phyloP scores from a whole-genome alignment of 352 stramenopile genomes.

The Pythium apleroticum region DNA sequence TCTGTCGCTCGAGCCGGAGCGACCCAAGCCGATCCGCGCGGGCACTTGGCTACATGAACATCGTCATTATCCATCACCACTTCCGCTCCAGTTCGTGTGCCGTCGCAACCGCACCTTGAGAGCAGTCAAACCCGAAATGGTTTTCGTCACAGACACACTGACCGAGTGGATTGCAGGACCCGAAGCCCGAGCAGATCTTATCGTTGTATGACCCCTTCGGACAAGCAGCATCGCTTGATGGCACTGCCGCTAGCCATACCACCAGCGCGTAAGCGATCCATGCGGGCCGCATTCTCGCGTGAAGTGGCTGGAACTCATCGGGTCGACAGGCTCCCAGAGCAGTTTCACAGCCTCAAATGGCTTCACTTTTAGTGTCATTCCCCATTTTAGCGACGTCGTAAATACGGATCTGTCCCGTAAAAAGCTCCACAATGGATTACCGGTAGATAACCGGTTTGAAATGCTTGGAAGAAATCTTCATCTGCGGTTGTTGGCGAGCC shows the following conservation, averaged over 20 bases:
- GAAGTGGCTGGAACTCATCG: background rate
- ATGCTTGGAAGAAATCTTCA: slow-evolving; percentile 33
- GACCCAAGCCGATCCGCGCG: slow-evolving; percentile 55
- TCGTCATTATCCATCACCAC: background rate
- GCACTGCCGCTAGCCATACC: background rate
- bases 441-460: slow-evolving; percentile 23
- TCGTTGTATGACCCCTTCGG: slow-evolving; percentile 45
- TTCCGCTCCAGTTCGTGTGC: too few species aligned
- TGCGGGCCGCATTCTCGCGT: background rate
- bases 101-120: slow-evolving; percentile 32
- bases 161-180: slow-evolving; percentile 45
- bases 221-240: slow-evolving; percentile 28
- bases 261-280: slow-evolving; percentile 5
- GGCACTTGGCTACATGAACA: slow-evolving; percentile 37
- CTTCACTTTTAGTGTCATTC: slow-evolving; percentile 19
- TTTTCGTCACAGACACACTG: slow-evolving; percentile 54
- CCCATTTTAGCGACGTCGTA: slow-evolving; percentile 10
- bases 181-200: slow-evolving; percentile 62
- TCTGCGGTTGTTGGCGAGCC: slow-evolving; percentile 30
- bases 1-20: slow-evolving; percentile 48
- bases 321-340: background rate
- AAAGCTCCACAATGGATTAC: slow-evolving; percentile 4
- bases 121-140: slow-evolving; percentile 63
- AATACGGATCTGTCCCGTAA: slow-evolving; percentile 7
- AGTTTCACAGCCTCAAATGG: slow-evolving; percentile 20